phyloP scores from a whole-genome alignment of 2,329 filamentous ascomycete genomes.

The Aspergillus clavatus region DNA sequence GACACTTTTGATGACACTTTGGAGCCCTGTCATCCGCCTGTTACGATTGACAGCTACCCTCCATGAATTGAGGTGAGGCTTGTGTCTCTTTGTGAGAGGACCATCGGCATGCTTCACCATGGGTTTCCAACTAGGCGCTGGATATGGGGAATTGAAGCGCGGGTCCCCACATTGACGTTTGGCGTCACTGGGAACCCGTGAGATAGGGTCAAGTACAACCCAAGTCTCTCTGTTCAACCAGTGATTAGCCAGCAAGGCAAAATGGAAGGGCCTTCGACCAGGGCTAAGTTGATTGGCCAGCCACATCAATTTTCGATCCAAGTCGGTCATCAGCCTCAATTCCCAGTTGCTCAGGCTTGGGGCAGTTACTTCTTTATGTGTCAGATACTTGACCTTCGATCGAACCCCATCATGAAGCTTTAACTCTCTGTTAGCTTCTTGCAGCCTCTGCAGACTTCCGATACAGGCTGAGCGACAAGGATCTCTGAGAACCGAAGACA shows the following conservation, averaged over 20 bases:
- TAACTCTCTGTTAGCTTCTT: not conserved
- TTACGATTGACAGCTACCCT: slow-evolving; percentile 34
- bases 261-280: slow-evolving; percentile 38
- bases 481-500: not conserved
- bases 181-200: slow-evolving; percentile 28
- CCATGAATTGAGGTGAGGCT: slow-evolving; percentile 37
- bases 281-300: slow-evolving; percentile 35
- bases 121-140: slow-evolving; percentile 12
- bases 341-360: slow-evolving; percentile 31
- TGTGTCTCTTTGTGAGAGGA: slow-evolving; percentile 18
- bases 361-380: not conserved
- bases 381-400: not conserved
- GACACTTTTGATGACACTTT: slow-evolving; percentile 25
- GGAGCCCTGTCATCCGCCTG: slow-evolving; percentile 27
- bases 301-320: slow-evolving; percentile 38
- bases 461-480: not conserved
- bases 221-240: slow-evolving; percentile 41
- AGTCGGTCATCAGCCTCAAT: slow-evolving; percentile 29
- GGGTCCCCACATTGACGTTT: slow-evolving; percentile 34
- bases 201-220: slow-evolving; percentile 38
- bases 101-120: slow-evolving; percentile 26
- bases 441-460: not conserved
- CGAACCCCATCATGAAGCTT: not conserved
- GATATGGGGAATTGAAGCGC: slow-evolving; percentile 30
- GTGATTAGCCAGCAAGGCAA: slow-evolving; percentile 37